These are phyloP conservation scores for Fusarium zealandicum DNA, from an alignment of 2,329 filamentous ascomycete genomes.

Conservation along the genomic window DNA sequence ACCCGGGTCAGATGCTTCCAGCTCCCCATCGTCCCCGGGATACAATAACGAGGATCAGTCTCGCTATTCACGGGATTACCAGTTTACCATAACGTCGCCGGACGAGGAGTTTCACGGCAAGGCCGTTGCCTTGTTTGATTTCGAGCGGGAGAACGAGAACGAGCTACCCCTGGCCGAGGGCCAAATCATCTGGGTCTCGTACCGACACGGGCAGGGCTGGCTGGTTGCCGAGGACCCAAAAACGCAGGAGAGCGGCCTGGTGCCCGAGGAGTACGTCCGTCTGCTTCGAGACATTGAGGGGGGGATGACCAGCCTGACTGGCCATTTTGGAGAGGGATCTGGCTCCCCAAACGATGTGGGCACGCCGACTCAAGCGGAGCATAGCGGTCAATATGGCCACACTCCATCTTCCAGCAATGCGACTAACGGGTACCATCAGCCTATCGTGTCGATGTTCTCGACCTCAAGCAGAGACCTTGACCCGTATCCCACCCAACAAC, in stretches of 20 bases:
- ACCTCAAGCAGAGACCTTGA: constrained; percentile 75
- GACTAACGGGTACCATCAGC: constrained; percentile 72
- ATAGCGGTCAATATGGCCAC: constrained; percentile 55
- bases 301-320: constrained; percentile 77
- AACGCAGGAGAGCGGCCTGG: constrained; percentile 90
- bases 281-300: constrained; percentile 92
- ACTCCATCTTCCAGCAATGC: constrained; percentile 54
- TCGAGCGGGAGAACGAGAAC: constrained; percentile 94
- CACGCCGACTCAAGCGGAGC: constrained; percentile 69
- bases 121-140: constrained; percentile 93
- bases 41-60: constrained; percentile 71
- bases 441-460: constrained; percentile 72
- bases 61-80: constrained; percentile 88
- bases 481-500: constrained; percentile 70
- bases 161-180: constrained; percentile 92
- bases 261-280: constrained; percentile 95
- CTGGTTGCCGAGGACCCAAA: constrained; percentile 95
- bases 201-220: constrained; percentile 96
- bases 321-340: constrained; percentile 62
- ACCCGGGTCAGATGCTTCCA: constrained; percentile 65
- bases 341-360: constrained; percentile 63
- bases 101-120: constrained; percentile 99
- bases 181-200: constrained; percentile 95
- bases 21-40: constrained; percentile 65
- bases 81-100: constrained; percentile 92